A percentile compares a stretch with the other conserved stretches of the same genome.
phyloP scores from a whole-genome alignment of 1,284 basidiomycete genomes.

The Termitomyces sp. region DNA sequence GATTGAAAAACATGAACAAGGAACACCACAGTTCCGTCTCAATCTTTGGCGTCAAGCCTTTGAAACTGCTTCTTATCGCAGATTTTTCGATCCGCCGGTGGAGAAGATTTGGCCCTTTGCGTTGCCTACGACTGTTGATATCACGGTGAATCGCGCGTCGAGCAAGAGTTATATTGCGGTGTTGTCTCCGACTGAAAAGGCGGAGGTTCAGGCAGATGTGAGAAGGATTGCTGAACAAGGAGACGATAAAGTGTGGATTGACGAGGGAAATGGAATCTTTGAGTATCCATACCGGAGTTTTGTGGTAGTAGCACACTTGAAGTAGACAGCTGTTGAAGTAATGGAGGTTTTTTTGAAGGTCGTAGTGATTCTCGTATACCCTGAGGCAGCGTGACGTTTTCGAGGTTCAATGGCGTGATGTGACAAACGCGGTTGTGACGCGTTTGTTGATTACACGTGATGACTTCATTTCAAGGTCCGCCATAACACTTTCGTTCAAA shows the following conservation, averaged over 20 bases:
- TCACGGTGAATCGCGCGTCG: constrained; percentile 52
- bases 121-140: constrained; percentile 45
- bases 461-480: constrained; percentile 22
- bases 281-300: constrained; percentile 45
- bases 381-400: background rate
- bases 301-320: constrained; percentile 36
- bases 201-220: constrained; percentile 43
- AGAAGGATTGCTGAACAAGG: constrained; percentile 42
- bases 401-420: constrained; percentile 7
- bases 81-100: constrained; percentile 47
- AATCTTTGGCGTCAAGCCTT: constrained; percentile 66
- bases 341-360: too few species aligned
- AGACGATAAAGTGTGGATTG: constrained; percentile 40
- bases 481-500: constrained; percentile 19
- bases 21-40: constrained; percentile 70
- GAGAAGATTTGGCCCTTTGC: constrained; percentile 50
- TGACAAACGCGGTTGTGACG: constrained; percentile 15
- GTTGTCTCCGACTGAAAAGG: constrained; percentile 49
- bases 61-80: constrained; percentile 48
- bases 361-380: too few species aligned
- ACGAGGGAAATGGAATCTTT: constrained; percentile 39
- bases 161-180: constrained; percentile 75
- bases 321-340: constrained; percentile 19
- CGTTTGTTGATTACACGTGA: constrained; percentile 21
- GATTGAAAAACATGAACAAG: constrained; percentile 60